Percentiles rank a stretch among this genome's conserved stretches.
Evolutionary conservation across 164 flowering plant species (phyloP).

Genomic region (Echeveria elegans): DNA sequence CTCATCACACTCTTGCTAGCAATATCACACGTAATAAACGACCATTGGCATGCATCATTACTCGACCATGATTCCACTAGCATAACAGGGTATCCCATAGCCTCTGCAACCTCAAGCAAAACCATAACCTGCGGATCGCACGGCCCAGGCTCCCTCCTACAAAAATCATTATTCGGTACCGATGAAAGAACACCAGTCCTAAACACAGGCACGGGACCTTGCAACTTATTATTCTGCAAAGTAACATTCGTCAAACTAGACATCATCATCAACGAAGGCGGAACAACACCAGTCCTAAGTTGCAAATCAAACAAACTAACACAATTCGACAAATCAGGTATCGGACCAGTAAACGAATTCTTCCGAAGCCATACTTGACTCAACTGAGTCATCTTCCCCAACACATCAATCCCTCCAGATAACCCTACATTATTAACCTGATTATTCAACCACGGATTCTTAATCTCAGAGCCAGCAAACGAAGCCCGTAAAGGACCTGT

Average conservation of each 20-base stretch:
- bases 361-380: constrained; percentile 44
- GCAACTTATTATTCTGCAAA: constrained; percentile 43
- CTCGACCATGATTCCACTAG: constrained; percentile 49
- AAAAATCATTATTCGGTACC: constrained; percentile 31
- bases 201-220: constrained; percentile 46
- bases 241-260: constrained; percentile 31
- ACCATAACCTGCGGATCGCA: constrained; percentile 45
- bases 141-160: constrained; percentile 35
- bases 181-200: background rate
- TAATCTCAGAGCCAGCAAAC: constrained; percentile 23
- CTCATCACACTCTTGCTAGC: constrained; percentile 22
- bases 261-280: constrained; percentile 20
- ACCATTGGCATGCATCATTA: constrained; percentile 51
- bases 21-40: constrained; percentile 34
- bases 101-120: constrained; percentile 36
- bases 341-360: constrained; percentile 35
- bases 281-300: constrained; percentile 44
- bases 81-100: constrained; percentile 35
- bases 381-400: constrained; percentile 32
- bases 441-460: constrained; percentile 37
- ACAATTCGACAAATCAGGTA: constrained; percentile 41
- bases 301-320: constrained; percentile 32
- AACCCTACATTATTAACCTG: constrained; percentile 20
- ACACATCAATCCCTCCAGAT: constrained; percentile 28
- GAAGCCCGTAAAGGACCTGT: constrained; percentile 34